Base-by-base conservation (phyloP, 176 grass and related monocot species). In the Urochloa ruziziensis region DNA sequence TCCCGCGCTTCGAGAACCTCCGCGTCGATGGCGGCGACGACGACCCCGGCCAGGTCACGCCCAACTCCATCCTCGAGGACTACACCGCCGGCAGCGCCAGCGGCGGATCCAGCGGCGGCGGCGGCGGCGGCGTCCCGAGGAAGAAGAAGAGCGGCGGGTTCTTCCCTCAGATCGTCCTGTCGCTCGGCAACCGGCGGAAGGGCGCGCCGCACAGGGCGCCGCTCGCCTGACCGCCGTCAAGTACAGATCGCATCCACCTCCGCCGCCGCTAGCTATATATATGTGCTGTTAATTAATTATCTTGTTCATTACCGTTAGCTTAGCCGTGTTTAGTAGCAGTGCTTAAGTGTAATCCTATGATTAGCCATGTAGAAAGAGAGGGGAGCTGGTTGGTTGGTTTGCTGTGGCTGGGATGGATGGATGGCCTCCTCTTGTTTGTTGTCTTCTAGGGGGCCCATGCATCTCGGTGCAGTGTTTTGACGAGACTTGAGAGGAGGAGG, bases 1-100 rank as follows among this genome's bases (percentile, higher is more conserved):
- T 90, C 87, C 89, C 89, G 0, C 88, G 92, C 51, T 96, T 99
- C 39, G 97, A 96, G 83, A 94, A 92, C 86, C 88, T 99, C 73
- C 83, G 87, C 62, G 87, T 98, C 85, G 96, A 90, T 48, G 75
- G 87, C 32, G 30, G 62, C 1, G 91, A 95, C 48, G 91, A 92
- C 15, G 89, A 87, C 18, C 82, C 59, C 3, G 89, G 72, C 10
- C 91, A 87, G 62, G 83, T 87, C 75, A 90, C 89, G 3, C 84
- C 89, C 12, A 84, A 86, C 43, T 95, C 91, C 7, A 91, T 89
- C 82, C 82, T 96, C 23, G 96, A 96, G 82, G 90, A 89, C 53
- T 40, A 40, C 36, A 37, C 4, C n/a, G n/a, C n/a, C 6, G 14
- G 44, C 56, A 37, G 77, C 39, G 28, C 4, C 6, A 81, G 77